phyloP scores from a whole-genome alignment of 768 basidiomycete genomes.

The Pleurotus cornucopiae region DNA sequence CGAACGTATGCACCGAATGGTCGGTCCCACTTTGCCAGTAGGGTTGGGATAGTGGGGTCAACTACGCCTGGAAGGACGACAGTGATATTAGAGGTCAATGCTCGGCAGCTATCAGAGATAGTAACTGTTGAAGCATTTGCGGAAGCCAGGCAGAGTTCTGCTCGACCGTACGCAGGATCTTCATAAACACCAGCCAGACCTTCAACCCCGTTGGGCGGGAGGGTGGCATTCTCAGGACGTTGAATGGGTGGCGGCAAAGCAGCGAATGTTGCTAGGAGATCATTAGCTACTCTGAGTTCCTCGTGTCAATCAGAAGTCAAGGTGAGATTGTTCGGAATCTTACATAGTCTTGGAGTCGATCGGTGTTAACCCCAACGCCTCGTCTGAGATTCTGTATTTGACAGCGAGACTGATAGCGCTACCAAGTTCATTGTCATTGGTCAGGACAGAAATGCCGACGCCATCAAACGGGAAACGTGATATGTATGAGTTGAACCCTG shows the following conservation, averaged over 20 bases:
- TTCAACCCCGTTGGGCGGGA: conserved; percentile 7
- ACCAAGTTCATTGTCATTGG: conserved; percentile 22
- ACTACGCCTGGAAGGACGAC: conserved; percentile 17
- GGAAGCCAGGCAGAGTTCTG: conserved; percentile 12
- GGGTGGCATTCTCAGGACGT: conserved; percentile 3
- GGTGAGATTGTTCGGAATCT: background rate
- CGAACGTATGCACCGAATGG: conserved; percentile 15
- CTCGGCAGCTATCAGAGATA: conserved; percentile 13
- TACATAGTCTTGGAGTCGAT: background rate
- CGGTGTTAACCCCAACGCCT: conserved; percentile 14
- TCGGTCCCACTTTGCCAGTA: conserved; percentile 17
- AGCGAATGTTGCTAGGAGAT: background rate
- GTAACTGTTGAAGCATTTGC: background rate
- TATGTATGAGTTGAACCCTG: conserved; percentile 18
- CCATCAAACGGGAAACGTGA: conserved; percentile 20
- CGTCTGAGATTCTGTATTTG: conserved; percentile 21
- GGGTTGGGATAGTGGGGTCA: conserved; percentile 17
- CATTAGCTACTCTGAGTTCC: background rate
- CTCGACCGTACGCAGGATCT: conserved; percentile 10
- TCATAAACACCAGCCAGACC: conserved; percentile 10
- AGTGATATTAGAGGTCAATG: conserved; percentile 13
- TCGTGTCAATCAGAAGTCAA: background rate
- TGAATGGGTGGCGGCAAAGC: conserved; percentile 3
- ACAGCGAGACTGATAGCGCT: conserved; percentile 14
- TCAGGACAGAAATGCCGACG: conserved; percentile 24